phyloP scores from a whole-genome alignment of 1,284 basidiomycete genomes.

The Coniferiporia weirii region DNA sequence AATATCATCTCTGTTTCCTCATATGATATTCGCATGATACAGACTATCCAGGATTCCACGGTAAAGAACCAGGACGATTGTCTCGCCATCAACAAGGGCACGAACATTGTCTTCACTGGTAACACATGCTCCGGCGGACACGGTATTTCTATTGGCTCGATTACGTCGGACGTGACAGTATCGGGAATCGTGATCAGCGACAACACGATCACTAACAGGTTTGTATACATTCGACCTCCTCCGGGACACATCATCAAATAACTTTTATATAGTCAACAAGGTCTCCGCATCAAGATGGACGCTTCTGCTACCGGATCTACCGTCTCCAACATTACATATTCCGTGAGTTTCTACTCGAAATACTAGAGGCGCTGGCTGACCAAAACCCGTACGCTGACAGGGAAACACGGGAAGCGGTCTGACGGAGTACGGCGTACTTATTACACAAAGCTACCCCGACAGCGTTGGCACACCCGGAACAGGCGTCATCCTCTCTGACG shows the following conservation, averaged over 20 bases:
- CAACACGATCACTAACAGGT: conserved; percentile 37
- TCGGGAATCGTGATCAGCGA: conserved; percentile 39
- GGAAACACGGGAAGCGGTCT: conserved; percentile 39
- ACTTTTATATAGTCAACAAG: conserved; percentile 31
- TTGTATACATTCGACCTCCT: conserved; percentile 31
- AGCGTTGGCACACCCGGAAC: conserved; percentile 42
- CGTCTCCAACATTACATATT: conserved; percentile 39
- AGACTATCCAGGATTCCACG: conserved; percentile 15
- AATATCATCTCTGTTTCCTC: conserved; percentile 21
- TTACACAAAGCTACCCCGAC: conserved; percentile 44
- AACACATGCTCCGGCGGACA: conserved; percentile 55
- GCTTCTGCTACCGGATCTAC: conserved; percentile 33
- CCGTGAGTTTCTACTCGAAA: conserved; percentile 20
- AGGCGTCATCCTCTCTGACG: conserved; percentile 31
- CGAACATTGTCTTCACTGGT: conserved; percentile 47
- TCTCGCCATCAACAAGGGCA: conserved; percentile 53
- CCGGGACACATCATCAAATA: not conserved
- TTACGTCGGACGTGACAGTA: conserved; percentile 41
- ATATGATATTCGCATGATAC: not conserved
- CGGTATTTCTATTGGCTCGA: conserved; percentile 58
- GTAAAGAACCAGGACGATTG: conserved; percentile 50
- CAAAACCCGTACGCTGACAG: conserved; percentile 23
- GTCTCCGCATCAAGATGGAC: conserved; percentile 44
- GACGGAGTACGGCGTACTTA: conserved; percentile 39
- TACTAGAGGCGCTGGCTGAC: not conserved